phyloP scores from a whole-genome alignment of 192 early-diverging fungal species.

The Thamnidium elegans region DNA sequence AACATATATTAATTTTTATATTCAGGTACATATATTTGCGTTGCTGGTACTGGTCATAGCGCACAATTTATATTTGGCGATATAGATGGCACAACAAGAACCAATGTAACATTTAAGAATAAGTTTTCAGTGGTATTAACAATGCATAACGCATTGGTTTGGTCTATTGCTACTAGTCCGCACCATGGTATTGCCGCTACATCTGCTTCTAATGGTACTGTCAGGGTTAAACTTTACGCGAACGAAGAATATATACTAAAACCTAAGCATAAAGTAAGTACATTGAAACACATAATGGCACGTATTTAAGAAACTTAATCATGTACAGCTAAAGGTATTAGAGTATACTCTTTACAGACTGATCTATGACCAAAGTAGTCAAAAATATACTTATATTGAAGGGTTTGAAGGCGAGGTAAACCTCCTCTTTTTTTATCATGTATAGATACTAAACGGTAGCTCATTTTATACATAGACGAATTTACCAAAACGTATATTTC shows the following conservation, averaged over 20 bases:
- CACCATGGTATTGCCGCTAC: constrained; percentile 1
- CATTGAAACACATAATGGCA: background rate
- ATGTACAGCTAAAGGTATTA: no score
- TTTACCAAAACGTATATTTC: background rate
- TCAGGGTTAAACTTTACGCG: background rate
- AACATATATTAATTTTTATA: background rate
- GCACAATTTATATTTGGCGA: background rate
- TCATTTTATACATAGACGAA: background rate
- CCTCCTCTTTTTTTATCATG: no score
- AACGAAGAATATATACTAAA: background rate
- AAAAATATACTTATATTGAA: constrained; percentile 1
- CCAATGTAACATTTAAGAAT: background rate
- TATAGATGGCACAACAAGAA: background rate
- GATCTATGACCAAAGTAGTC: background rate
- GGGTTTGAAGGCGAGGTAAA: background rate
- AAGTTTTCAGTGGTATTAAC: background rate
- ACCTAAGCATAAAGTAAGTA: background rate
- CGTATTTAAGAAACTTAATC: background rate
- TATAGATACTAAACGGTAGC: background rate
- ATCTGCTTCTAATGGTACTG: background rate
- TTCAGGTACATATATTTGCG: constrained; percentile 2
- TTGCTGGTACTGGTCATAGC: constrained; percentile 1
- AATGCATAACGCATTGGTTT: constrained; percentile 3
- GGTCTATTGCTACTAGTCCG: constrained; percentile 8
- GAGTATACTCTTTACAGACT: constrained; percentile 10